Conservation (phyloP, 768 basidiomycete species). For the Tylopilus subfusipes region DNA sequence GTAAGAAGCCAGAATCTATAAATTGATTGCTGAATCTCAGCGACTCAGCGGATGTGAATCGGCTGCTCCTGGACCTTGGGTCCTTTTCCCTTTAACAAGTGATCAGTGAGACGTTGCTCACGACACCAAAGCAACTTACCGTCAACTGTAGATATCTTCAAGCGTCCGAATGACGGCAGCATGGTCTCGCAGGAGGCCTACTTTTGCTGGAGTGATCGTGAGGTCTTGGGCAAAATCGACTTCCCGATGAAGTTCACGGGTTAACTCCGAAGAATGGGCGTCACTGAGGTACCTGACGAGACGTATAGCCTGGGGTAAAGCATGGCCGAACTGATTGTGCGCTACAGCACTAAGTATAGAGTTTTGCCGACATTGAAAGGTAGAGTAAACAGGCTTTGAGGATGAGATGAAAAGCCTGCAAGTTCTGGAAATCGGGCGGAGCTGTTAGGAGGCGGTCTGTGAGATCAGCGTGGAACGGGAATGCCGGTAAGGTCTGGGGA, state of each 20-base stretch:
- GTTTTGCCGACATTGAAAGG: conserved; percentile 29
- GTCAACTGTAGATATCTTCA: conserved; percentile 40
- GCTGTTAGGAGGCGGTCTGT: conserved; percentile 28
- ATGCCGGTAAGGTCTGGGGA: background rate
- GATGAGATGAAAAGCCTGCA: conserved; percentile 26
- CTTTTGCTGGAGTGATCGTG: conserved; percentile 20
- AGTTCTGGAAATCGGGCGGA: conserved; percentile 28
- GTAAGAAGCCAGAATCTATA: conserved; percentile 30
- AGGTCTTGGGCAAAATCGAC: conserved; percentile 1
- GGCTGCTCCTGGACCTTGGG: conserved; percentile 29
- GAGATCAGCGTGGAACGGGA: conserved; percentile 27
- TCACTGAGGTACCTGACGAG: conserved; percentile 18
- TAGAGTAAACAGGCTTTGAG: conserved; percentile 30
- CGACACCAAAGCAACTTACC: conserved; percentile 22
- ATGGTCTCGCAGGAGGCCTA: conserved; percentile 19
- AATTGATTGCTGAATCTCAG: conserved; percentile 25
- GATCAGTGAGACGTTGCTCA: background rate
- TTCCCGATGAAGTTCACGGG: conserved; percentile 10
- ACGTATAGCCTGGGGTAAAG: conserved; percentile 31
- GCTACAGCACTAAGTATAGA: conserved; percentile 32
- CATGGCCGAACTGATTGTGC: conserved; percentile 28
- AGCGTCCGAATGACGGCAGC: conserved; percentile 26
- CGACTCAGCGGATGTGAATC: conserved; percentile 32
- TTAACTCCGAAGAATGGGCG: background rate
- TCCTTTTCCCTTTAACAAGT: conserved; percentile 34